A percentile compares a stretch with the other conserved stretches of the same genome.
These are phyloP conservation scores for Eimeria acervulina DNA, from an alignment of 169 alveolate species.

Conservation along the genomic window DNA sequence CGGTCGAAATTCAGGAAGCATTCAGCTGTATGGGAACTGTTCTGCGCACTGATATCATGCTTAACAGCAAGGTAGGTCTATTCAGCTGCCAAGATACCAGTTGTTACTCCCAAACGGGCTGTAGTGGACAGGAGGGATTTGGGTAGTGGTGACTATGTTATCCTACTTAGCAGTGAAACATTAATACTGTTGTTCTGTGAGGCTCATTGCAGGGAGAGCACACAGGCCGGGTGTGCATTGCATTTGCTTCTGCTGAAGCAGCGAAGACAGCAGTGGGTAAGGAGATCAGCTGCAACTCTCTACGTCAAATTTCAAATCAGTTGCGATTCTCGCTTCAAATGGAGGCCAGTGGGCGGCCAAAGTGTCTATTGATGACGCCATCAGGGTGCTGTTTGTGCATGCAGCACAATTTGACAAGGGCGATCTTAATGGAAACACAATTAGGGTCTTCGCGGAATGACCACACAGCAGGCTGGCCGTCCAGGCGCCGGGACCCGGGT, in stretches of 20 bases:
- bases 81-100: background rate
- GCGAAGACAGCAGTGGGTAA: slow-evolving; percentile 82
- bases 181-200: background rate
- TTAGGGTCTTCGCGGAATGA: slow-evolving; percentile 82
- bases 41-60: slow-evolving; percentile 82
- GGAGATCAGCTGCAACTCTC: slow-evolving; percentile 2
- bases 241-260: slow-evolving; percentile 77
- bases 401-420: slow-evolving; percentile 83
- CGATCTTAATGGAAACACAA: slow-evolving; percentile 83
- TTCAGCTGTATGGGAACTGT: slow-evolving; percentile 81
- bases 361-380: slow-evolving; percentile 50
- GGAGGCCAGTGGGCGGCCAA: slow-evolving; percentile 32
- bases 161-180: background rate
- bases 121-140: background rate
- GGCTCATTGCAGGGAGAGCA: slow-evolving; percentile 79
- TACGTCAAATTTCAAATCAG: slow-evolving; percentile 40
- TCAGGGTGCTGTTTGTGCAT: slow-evolving; percentile 28
- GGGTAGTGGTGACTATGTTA: background rate
- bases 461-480: background rate
- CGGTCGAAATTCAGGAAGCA: slow-evolving; percentile 84
- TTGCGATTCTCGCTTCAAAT: slow-evolving; percentile 57
- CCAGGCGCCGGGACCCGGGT: background rate
- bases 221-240: slow-evolving; percentile 82
- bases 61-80: slow-evolving; percentile 77
- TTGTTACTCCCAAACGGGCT: background rate